phyloP scores from a whole-genome alignment of 2,329 filamentous ascomycete species.

The Aspergillus eucalypticola region DNA sequence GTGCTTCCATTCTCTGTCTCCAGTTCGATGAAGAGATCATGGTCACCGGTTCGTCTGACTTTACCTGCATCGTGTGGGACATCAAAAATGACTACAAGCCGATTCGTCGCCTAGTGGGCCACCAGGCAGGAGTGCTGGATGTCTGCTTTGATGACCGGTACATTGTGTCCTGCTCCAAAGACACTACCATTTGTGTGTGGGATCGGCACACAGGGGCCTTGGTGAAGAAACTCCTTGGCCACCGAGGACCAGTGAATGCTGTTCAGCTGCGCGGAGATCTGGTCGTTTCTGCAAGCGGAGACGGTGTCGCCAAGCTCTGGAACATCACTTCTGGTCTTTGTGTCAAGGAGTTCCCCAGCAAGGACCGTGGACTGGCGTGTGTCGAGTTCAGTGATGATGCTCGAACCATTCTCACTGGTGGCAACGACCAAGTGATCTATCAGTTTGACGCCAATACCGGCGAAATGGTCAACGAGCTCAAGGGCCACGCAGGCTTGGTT shows the following conservation, averaged over 20 bases:
- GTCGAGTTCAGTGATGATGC: conserved; percentile 95
- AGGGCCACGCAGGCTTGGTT: conserved; percentile 82
- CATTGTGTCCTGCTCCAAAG: conserved; percentile 97
- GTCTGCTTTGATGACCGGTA: conserved; percentile 88
- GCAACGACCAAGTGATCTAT: conserved; percentile 93
- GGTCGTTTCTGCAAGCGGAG: conserved; percentile 89
- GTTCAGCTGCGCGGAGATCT: conserved; percentile 92
- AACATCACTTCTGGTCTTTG: conserved; percentile 85
- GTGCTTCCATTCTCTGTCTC: conserved; percentile 89
- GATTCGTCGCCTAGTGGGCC: conserved; percentile 72
- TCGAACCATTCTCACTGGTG: conserved; percentile 88
- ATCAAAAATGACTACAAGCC: conserved; percentile 77
- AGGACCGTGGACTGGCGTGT: conserved; percentile 91
- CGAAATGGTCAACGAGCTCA: conserved; percentile 75
- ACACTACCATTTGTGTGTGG: conserved; percentile 92
- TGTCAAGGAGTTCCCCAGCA: conserved; percentile 85
- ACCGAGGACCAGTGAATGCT: conserved; percentile 90
- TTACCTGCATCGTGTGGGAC: conserved; percentile 87
- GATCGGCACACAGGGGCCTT: conserved; percentile 76
- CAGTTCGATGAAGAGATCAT: conserved; percentile 93
- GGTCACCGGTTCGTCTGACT: conserved; percentile 92
- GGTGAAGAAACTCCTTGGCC: conserved; percentile 77
- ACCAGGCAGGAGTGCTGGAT: conserved; percentile 87
- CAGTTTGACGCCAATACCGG: conserved; percentile 94
- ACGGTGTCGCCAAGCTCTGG: conserved; percentile 93